These are phyloP conservation scores for Phytophthora lateralis DNA, from an alignment of 352 stramenopile species.

Conservation along the genomic window DNA sequence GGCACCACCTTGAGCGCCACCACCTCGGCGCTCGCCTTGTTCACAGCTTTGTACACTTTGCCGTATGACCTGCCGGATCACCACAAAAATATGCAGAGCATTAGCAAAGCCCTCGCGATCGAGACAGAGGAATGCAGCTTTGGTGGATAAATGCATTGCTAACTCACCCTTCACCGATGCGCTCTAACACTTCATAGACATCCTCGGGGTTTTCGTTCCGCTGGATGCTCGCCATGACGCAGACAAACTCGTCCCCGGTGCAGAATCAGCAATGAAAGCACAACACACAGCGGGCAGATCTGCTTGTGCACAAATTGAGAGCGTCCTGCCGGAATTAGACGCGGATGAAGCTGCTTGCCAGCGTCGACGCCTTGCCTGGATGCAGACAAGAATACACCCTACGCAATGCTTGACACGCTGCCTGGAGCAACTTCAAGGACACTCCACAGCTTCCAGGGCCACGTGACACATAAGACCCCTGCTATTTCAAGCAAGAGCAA, in stretches of 20 bases:
- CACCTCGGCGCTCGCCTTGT: constrained; percentile 59
- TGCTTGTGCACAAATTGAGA: neutral
- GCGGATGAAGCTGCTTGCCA: neutral
- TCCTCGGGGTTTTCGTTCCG: constrained; percentile 68
- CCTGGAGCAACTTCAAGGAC: constrained; percentile 23
- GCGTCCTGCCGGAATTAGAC: constrained; percentile 25
- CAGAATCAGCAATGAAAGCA: constrained; percentile 21
- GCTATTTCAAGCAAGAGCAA: constrained; percentile 32
- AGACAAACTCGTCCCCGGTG: constrained; percentile 12
- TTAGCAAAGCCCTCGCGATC: constrained; percentile 14
- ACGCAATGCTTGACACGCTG: constrained; percentile 1
- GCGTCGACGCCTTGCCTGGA: constrained; percentile 1
- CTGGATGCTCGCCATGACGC: constrained; percentile 66
- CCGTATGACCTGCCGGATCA: constrained; percentile 67
- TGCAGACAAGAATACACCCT: constrained; percentile 30
- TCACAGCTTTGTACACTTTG: constrained; percentile 84
- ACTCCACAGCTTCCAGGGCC: neutral
- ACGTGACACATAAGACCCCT: constrained; percentile 16
- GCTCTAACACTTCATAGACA: constrained; percentile 77
- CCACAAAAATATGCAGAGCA: constrained; percentile 2
- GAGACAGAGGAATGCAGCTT: constrained; percentile 3
- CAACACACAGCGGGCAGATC: neutral
- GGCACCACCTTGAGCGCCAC: constrained; percentile 89
- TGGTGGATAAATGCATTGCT: constrained; percentile 5
- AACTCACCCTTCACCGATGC: constrained; percentile 72